Percentiles rank a stretch among this genome's conserved stretches.
phyloP scores from a whole-genome alignment of 2,329 filamentous ascomycete genomes.

The Exophiala sideris region DNA sequence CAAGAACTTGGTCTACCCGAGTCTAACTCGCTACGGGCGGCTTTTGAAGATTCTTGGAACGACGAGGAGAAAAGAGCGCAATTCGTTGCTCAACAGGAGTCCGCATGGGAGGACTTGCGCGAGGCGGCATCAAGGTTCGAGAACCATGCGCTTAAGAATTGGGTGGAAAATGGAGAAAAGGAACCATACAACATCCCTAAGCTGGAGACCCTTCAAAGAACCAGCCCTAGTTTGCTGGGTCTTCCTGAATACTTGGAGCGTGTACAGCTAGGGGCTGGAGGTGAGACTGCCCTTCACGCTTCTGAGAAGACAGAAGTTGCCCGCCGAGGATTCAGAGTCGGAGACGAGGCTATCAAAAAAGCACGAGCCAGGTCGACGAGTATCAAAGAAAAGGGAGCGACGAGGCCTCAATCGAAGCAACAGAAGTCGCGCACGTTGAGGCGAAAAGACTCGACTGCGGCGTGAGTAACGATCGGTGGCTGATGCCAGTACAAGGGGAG shows the following conservation, averaged over 20 bases:
- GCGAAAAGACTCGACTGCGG: no score
- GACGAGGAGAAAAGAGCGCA: conserved; percentile 43
- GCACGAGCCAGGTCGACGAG: no score
- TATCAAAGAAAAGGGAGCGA: no score
- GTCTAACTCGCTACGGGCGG: conserved; percentile 34
- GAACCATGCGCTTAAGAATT: conserved; percentile 27
- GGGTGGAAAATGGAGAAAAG: conserved; percentile 21
- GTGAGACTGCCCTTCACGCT: neutral
- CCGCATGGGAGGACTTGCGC: conserved; percentile 30
- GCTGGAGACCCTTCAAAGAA: conserved; percentile 13
- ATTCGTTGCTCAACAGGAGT: conserved; percentile 38
- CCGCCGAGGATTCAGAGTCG: no score
- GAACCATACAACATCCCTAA: conserved; percentile 15
- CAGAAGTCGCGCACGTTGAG: no score
- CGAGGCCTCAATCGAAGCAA: no score
- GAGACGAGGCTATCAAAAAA: no score
- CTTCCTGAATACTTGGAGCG: conserved; percentile 13
- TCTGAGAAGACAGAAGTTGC: no score
- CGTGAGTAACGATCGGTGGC: no score
- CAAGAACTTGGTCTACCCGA: conserved; percentile 62
- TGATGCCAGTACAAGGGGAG: no score
- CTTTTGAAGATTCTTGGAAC: conserved; percentile 41
- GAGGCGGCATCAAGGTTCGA: conserved; percentile 28
- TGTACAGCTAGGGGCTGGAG: neutral
- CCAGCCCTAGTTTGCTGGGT: conserved; percentile 4